A percentile compares a stretch with the other conserved stretches of the same genome.
These are phyloP conservation scores for Escovopsis sp. DNA, from an alignment of 2,329 filamentous ascomycete genomes.

Conservation along the genomic window DNA sequence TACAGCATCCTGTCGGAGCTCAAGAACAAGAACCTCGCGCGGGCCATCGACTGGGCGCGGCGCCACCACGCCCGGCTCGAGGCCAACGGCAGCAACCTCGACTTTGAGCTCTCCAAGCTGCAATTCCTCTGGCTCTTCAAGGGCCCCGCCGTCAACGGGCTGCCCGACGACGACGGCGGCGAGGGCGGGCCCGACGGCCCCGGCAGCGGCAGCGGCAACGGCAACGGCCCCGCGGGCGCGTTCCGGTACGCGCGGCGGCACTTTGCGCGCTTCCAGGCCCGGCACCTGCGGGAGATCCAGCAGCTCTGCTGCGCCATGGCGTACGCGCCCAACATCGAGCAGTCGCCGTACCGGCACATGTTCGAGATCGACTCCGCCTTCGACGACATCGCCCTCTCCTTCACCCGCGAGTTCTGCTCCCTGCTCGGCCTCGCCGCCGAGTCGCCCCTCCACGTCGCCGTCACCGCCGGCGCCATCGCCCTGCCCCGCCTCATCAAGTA, in stretches of 20 bases:
- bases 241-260: conserved; percentile 60
- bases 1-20: conserved; percentile 75
- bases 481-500: conserved; percentile 81
- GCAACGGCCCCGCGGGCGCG: conserved; percentile 47
- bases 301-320: conserved; percentile 70
- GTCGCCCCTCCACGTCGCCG: conserved; percentile 83
- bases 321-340: conserved; percentile 57
- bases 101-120: conserved; percentile 84
- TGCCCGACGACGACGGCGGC: conserved; percentile 37
- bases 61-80: conserved; percentile 58
- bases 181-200: conserved; percentile 48
- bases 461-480: conserved; percentile 83
- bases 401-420: conserved; percentile 89
- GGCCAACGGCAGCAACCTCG: conserved; percentile 73
- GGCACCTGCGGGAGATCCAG: conserved; percentile 67
- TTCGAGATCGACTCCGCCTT: conserved; percentile 68
- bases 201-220: conserved; percentile 52
- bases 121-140: conserved; percentile 85
- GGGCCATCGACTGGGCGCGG: conserved; percentile 79
- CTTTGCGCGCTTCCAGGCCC: conserved; percentile 58
- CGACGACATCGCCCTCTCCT: conserved; percentile 70
- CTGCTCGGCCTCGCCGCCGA: conserved; percentile 79
- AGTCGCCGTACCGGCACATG: conserved; percentile 64
- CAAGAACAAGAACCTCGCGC: conserved; percentile 56
- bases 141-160: conserved; percentile 38